Conservation (phyloP, 495 filamentous ascomycete genomes). For the Aspergillus incahuasiensis region DNA sequence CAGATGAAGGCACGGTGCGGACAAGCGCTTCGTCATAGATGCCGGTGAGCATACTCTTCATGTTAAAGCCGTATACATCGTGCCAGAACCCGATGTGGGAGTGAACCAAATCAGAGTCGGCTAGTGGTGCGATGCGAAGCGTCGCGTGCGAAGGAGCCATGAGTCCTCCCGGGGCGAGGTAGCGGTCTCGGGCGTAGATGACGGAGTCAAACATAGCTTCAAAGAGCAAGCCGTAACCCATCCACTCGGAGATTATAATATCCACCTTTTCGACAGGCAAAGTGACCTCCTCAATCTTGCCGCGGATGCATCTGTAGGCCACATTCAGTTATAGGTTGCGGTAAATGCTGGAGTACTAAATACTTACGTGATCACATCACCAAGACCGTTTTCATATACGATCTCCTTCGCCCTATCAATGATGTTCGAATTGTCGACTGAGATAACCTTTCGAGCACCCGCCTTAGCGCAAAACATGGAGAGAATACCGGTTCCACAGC, state of each 20-base stretch:
- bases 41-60: slow-evolving; percentile 51
- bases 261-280: slow-evolving; percentile 80
- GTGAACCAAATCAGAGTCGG: slow-evolving; percentile 74
- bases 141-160: slow-evolving; percentile 91
- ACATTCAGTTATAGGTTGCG: background rate
- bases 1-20: slow-evolving; percentile 37
- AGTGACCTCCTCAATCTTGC: slow-evolving; percentile 87
- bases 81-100: slow-evolving; percentile 69
- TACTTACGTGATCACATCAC: slow-evolving; percentile 67
- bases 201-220: slow-evolving; percentile 96
- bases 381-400: slow-evolving; percentile 74
- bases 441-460: slow-evolving; percentile 84
- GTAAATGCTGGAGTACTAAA: background rate
- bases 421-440: slow-evolving; percentile 91
- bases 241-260: slow-evolving; percentile 96
- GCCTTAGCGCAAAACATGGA: slow-evolving; percentile 93
- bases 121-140: slow-evolving; percentile 78
- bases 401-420: slow-evolving; percentile 84
- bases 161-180: slow-evolving; percentile 68
- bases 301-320: slow-evolving; percentile 57
- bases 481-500: slow-evolving; percentile 88
- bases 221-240: slow-evolving; percentile 92
- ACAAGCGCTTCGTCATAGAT: slow-evolving; percentile 59
- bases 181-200: slow-evolving; percentile 79
- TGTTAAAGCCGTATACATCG: slow-evolving; percentile 53